Evolutionary conservation across 257 asterid genomes (phyloP), one percentile per base, ranked within the genome.

Genomic region (Buddleja alternifolia): DNA sequence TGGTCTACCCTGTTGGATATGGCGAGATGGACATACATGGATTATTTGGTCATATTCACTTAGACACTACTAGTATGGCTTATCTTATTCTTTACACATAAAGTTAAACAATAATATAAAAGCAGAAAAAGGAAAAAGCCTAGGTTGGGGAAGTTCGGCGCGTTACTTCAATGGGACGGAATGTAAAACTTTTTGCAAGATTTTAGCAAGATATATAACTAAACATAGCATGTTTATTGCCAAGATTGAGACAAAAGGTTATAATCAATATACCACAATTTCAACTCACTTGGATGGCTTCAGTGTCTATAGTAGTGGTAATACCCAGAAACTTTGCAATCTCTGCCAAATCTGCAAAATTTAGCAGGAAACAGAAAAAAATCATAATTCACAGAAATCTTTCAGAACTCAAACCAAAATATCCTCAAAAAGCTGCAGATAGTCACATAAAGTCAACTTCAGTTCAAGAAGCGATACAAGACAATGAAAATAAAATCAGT

Each of bases 291-390:
- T 93, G 97, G 73, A 93, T 90, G 42, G 96, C 89, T 81, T 90
- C 99, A 36, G 88, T 88, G 81, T 93, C 97, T 64, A 90, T 78
- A 7, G 91, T 85, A 57, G 90, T 84, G 24, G 99, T 93, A 71
- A 93, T 86, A 45, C 99, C 97, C 69, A 93, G 78, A 85, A 93
- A 93, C 77, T 93, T 93, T 23, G 99, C 99, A 53, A 93, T 90
- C 86, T 93, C 99, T 5, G 99, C 97, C 75, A 93, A 82, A 88
- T 93, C 98, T 93, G 93, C 73, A 75, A 64, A 71, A 24, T n/a
- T 58, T 14, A 29, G 34, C 42, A 60, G 62, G 55, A 68, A 63
- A 44, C 42, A 40, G 36, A 19, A 69, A 44, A 25, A 63, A 2
- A 17, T 25, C 24, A n/a, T n/a, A n/a, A n/a, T n/a, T n/a, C n/a